Evolutionary conservation across 1,139 yeast genomes (phyloP), one percentile per base, ranked within the genome.

Genomic region (Yamadazyma friedrichii): DNA sequence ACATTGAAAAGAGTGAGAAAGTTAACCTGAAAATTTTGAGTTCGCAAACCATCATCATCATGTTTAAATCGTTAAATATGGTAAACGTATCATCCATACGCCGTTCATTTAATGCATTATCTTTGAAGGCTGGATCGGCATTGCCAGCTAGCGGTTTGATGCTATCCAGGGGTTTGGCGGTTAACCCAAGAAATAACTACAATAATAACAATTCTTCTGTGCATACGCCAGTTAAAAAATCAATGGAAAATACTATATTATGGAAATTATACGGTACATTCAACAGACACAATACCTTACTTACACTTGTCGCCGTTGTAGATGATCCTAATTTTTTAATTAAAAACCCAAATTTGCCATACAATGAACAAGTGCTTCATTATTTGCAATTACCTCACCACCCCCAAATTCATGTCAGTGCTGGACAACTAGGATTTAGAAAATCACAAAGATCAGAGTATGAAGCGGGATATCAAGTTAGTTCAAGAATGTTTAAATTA

Each of bases 391-490:
- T 91, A 41, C 95, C 89, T 25, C 94, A 89, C 60, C 85, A 80
- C 49, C 82, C 84, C 35, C 75, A 79, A 51, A 61, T 84, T 41
- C 78, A 84, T 33, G 67, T 87, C 40, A 74, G 84, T 20, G 84
- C 91, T 0, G 94, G 94, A 39, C 78, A 76, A 56, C 66, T 84
- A 44, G 94, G 94, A 6, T 85, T 84, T 63, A 76, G 87, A 56
- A 84, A 84, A 57, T 78, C 87, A 9, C 86, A 84, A 44, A 77
- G 96, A 65, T 88, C 95, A 41, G 96, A 89, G 61, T 88, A 88
- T 58, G 98, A 91, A 65, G 97, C 96, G 1, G 87, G 85, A n/a
- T 89, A 85, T 70, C 96, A 89, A 59, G 86, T 93, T 10, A 72
- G 89, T 16, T 70, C 89, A 8, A 78, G 79, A 50, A 74, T 87